Conservation (phyloP, 2,329 filamentous ascomycete species). For the Mycogone perniciosa region DNA sequence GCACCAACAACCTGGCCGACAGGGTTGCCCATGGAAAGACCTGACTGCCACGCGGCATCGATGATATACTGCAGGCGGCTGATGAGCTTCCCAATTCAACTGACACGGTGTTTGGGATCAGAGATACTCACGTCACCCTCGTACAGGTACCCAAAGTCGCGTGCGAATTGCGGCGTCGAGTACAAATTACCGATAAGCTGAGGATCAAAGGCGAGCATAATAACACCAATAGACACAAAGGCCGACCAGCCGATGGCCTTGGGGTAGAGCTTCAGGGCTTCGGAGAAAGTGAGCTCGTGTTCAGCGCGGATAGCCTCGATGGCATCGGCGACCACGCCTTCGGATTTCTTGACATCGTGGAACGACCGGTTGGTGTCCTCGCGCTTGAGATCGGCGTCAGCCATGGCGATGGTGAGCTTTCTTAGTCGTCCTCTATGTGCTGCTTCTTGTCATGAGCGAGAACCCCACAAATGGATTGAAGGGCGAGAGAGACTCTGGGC, state of each 20-base stretch:
- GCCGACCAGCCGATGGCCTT: slow-evolving; percentile 48
- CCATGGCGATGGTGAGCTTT: not conserved
- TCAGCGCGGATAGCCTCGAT: slow-evolving; percentile 35
- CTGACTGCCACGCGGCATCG: slow-evolving; percentile 40
- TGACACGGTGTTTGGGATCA: not conserved
- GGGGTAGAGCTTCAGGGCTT: slow-evolving; percentile 39
- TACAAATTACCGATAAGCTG: slow-evolving; percentile 59
- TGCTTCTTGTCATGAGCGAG: not conserved
- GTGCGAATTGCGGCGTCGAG: slow-evolving; percentile 50
- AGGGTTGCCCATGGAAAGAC: slow-evolving; percentile 47
- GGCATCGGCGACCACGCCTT: slow-evolving; percentile 8
- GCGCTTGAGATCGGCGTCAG: slow-evolving; percentile 2
- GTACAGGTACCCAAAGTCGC: slow-evolving; percentile 48
- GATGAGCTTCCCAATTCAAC: not conserved
- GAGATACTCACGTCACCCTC: slow-evolving; percentile 23
- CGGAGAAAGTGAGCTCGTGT: slow-evolving; percentile 32
- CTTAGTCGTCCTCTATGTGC: not conserved
- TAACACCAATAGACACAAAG: slow-evolving; percentile 53
- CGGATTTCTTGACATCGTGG: not conserved
- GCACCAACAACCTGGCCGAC: slow-evolving; percentile 52
- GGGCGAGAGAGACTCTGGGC: not conserved
- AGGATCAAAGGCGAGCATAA: slow-evolving; percentile 59
- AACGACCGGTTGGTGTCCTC: slow-evolving; percentile 5
- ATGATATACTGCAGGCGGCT: slow-evolving; percentile 27
- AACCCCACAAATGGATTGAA: too few species aligned